These are phyloP conservation scores for Lophium mytilinum DNA, from an alignment of 495 filamentous ascomycete genomes.

Conservation along the genomic window DNA sequence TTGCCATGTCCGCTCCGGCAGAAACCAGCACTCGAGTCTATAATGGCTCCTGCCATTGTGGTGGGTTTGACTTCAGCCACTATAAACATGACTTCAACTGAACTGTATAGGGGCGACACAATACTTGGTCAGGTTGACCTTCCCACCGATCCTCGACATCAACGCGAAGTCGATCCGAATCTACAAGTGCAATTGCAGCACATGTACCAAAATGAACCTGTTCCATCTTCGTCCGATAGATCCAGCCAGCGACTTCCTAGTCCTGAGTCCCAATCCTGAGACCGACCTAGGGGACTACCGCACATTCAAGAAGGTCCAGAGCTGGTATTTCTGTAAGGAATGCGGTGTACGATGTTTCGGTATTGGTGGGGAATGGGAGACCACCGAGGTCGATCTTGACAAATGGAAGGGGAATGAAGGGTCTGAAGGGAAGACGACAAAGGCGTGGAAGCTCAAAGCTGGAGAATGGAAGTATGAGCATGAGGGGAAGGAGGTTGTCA, in stretches of 20 bases:
- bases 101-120: neutral
- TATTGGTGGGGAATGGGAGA: conserved; percentile 9
- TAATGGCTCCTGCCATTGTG: conserved; percentile 25
- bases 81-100: no score
- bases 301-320: neutral
- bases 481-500: conserved; percentile 8
- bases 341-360: conserved; percentile 17
- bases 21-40: conserved; percentile 4
- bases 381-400: conserved; percentile 17
- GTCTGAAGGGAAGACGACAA: conserved; percentile 4
- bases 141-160: conserved; percentile 8
- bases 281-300: conserved; percentile 15
- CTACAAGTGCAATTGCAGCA: conserved; percentile 28
- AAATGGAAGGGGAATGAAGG: conserved; percentile 13
- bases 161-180: conserved; percentile 5
- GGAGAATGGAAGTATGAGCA: neutral
- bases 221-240: conserved; percentile 20
- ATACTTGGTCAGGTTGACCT: conserved; percentile 19
- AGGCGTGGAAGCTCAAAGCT: conserved; percentile 11
- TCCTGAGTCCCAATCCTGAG: conserved; percentile 11
- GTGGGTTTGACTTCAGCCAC: neutral
- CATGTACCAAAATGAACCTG: conserved; percentile 23
- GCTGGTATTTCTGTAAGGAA: conserved; percentile 24
- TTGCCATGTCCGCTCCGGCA: neutral
- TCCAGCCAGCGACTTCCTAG: conserved; percentile 21